Evolutionary conservation across 495 filamentous ascomycete species (phyloP).

Genomic region (Patellaria atrata): DNA sequence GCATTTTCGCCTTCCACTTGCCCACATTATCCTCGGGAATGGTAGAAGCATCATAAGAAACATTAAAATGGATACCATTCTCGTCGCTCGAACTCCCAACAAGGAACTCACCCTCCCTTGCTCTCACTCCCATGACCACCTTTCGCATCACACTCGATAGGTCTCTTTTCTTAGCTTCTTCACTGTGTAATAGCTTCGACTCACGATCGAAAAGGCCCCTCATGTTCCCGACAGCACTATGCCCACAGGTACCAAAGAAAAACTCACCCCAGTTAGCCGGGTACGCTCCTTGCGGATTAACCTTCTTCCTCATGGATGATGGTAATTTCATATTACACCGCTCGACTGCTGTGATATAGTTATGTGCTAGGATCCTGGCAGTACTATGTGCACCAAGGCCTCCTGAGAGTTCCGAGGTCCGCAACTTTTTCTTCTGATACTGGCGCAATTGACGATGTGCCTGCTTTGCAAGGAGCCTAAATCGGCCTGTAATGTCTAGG

Average conservation of each 20-base stretch:
- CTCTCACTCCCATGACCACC: slow-evolving; percentile 15
- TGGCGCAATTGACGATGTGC: slow-evolving; percentile 23
- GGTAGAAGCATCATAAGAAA: slow-evolving; percentile 21
- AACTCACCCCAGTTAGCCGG: slow-evolving; percentile 17
- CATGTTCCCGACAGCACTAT: slow-evolving; percentile 23
- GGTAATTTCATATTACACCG: slow-evolving; percentile 18
- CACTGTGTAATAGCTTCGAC: background rate
- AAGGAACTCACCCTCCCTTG: slow-evolving; percentile 26
- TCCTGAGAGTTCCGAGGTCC: slow-evolving; percentile 2
- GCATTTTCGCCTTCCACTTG: slow-evolving; percentile 22
- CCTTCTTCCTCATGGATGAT: slow-evolving; percentile 9
- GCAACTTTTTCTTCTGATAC: slow-evolving; percentile 26
- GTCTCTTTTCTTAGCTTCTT: slow-evolving; percentile 1
- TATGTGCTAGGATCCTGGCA: slow-evolving; percentile 20
- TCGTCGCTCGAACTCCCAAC: slow-evolving; percentile 19
- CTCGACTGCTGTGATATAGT: slow-evolving; percentile 23
- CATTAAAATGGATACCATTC: slow-evolving; percentile 18
- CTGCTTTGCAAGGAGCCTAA: slow-evolving; percentile 20
- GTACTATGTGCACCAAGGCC: slow-evolving; percentile 15
- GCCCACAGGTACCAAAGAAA: slow-evolving; percentile 29
- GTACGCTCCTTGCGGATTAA: slow-evolving; percentile 25
- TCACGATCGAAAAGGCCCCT: slow-evolving; percentile 15
- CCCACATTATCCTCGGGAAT: slow-evolving; percentile 17
- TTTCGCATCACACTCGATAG: no score
- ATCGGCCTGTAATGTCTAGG: slow-evolving; percentile 18